Evolutionary conservation across 2,329 filamentous ascomycete species (phyloP).

Genomic region (Aspergillus fumigatus): DNA sequence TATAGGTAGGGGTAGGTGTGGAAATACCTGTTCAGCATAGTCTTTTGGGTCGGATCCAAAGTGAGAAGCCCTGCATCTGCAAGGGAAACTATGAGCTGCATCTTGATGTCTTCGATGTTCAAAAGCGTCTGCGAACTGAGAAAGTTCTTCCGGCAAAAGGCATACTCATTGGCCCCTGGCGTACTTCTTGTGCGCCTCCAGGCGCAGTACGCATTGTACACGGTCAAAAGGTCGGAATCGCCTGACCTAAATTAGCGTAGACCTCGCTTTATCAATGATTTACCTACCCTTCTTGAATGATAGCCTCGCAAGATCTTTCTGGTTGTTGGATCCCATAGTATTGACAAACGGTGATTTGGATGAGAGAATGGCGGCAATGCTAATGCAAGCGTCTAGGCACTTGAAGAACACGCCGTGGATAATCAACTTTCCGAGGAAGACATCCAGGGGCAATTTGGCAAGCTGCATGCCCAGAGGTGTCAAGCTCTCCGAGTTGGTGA

Average conservation of each 20-base stretch:
- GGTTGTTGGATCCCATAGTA: conserved; percentile 75
- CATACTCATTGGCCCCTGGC: conserved; percentile 67
- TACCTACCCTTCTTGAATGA: conserved; percentile 65
- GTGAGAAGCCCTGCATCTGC: conserved; percentile 80
- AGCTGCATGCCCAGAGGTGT: conserved; percentile 83
- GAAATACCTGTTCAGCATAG: conserved; percentile 58
- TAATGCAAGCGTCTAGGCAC: conserved; percentile 86
- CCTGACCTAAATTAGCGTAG: conserved; percentile 38
- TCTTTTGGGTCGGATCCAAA: conserved; percentile 68
- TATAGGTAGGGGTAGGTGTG: neutral
- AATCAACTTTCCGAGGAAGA: conserved; percentile 90
- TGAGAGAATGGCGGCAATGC: conserved; percentile 85
- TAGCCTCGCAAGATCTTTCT: conserved; percentile 73
- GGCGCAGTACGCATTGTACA: conserved; percentile 86
- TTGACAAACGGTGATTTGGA: conserved; percentile 92
- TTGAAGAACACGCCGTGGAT: conserved; percentile 81
- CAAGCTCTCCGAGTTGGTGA: conserved; percentile 75
- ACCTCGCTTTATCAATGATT: neutral
- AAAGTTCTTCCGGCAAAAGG: conserved; percentile 94
- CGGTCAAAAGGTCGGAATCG: conserved; percentile 86
- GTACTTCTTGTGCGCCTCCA: conserved; percentile 81
- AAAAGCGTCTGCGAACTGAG: conserved; percentile 80
- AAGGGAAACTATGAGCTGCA: conserved; percentile 78
- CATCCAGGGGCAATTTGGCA: conserved; percentile 83
- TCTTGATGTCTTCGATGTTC: conserved; percentile 94